phyloP scores from a whole-genome alignment of 2,329 filamentous ascomycete species.

The Colletotrichum somersetense region DNA sequence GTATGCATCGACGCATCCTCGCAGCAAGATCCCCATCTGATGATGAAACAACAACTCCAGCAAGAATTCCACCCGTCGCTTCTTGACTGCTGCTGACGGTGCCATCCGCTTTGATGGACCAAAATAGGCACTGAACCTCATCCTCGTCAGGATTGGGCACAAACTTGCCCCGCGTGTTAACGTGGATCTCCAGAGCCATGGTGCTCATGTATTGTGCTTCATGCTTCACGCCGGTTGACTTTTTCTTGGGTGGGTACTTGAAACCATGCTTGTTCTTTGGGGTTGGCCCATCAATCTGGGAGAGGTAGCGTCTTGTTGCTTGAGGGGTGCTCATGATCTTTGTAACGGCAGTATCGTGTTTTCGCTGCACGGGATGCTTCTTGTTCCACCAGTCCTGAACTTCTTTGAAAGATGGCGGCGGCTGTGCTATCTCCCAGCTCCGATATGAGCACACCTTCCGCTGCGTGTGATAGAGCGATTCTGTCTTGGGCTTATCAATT shows the following conservation, averaged over 20 bases:
- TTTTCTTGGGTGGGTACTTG: constrained; percentile 84
- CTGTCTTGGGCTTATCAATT: constrained; percentile 64
- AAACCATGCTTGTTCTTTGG: constrained; percentile 85
- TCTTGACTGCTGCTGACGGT: constrained; percentile 62
- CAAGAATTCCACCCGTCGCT: constrained; percentile 62
- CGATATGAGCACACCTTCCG: constrained; percentile 68
- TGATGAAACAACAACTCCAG: constrained; percentile 81
- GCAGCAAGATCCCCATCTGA: constrained; percentile 69
- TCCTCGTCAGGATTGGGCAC: constrained; percentile 92
- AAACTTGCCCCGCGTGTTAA: constrained; percentile 85
- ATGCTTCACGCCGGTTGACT: constrained; percentile 81
- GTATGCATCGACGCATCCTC: constrained; percentile 72
- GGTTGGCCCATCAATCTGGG: constrained; percentile 90
- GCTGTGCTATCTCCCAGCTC: constrained; percentile 81
- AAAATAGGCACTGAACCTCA: constrained; percentile 89
- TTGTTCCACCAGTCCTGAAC: constrained; percentile 77
- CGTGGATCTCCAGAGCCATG: constrained; percentile 93
- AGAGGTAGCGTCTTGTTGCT: constrained; percentile 62
- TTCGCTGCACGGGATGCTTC: constrained; percentile 44
- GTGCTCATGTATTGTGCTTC: constrained; percentile 96
- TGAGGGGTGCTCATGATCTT: constrained; percentile 36
- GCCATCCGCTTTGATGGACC: constrained; percentile 86
- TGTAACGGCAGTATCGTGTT: constrained; percentile 39
- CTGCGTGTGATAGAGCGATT: constrained; percentile 63
- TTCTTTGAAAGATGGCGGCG: constrained; percentile 78